These are phyloP conservation scores for Polygonum aviculare DNA, from an alignment of 148 eudicot species.

Conservation along the genomic window DNA sequence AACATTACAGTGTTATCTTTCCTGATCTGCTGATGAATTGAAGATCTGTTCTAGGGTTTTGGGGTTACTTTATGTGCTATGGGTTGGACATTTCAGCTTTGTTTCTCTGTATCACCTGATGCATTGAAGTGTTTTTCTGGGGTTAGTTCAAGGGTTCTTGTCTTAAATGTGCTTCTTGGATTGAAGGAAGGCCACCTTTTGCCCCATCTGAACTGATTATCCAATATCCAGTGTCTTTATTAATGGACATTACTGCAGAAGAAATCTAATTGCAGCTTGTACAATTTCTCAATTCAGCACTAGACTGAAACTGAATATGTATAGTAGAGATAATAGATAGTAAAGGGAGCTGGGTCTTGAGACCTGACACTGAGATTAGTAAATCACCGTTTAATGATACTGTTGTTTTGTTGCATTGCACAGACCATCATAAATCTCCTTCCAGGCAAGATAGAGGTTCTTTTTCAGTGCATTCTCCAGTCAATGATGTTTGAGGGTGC, in stretches of 20 bases:
- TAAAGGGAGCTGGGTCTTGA: background rate
- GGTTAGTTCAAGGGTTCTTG: background rate
- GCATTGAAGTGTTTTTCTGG: background rate
- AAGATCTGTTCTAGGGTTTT: too few species aligned
- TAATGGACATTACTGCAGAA: too few species aligned
- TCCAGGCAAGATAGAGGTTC: background rate
- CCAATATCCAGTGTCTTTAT: too few species aligned
- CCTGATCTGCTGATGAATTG: too few species aligned
- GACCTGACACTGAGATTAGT: background rate
- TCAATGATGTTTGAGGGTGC: background rate
- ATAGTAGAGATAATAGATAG: background rate
- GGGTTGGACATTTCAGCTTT: background rate
- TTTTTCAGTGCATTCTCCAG: background rate
- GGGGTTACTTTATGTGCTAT: background rate
- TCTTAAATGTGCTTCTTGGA: background rate
- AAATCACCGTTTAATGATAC: background rate
- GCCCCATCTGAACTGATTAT: too few species aligned
- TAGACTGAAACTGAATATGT: background rate
- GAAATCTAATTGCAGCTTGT: too few species aligned
- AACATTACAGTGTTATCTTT: too few species aligned
- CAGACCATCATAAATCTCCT: background rate
- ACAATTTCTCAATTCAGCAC: background rate
- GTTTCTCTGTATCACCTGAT: background rate
- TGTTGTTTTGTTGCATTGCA: background rate
- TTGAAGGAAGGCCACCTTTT: too few species aligned